Evolutionary conservation across 805 yeast genomes (phyloP), one percentile per base, ranked within the genome.

Genomic region (Debaryomyces prosopidis): DNA sequence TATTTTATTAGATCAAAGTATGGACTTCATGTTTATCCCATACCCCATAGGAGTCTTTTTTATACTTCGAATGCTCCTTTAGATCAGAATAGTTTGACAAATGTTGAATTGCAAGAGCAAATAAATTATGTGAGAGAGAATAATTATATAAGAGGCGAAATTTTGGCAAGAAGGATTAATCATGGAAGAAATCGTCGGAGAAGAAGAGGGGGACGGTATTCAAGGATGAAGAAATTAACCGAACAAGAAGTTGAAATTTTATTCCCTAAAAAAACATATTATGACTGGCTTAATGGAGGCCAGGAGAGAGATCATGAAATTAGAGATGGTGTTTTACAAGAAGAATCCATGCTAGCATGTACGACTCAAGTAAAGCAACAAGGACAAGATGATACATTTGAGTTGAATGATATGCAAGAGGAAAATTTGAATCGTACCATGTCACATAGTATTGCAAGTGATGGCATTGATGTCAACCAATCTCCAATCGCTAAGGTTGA

Each of bases 201-300:
- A 42, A 53, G 75, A 49, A 51, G 72, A 38, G 50, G 73, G 16
- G 62, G 65, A 12, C 58, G 77, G 32, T 77, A 63, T 40, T 57
- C 71, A 33, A 71, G 73, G 38, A 80, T 77, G 72, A 73, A 76
- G 58, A 76, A 77, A 54, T 65, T 80, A 36, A 69, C 83, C 1
- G 77, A 70, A 43, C 76, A 70, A 23, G 83, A 84, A 56, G 84
- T 83, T n/a, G 81, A 82, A 36, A 69, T 70, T 19, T 61, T 82
- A 42, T 84, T 84, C 58, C 89, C 89, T 0, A 57, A 67, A 17
- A 75, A 79, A 47, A 73, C 83, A 1, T 84, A 82, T 55, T 62
- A 68, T 38, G 76, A 80, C 44, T 84, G 88, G 88, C 60, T 81
- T 26, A 69, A 76, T 47, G 84, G 84, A 28, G 88, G 86, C 15